Evolutionary conservation across 768 basidiomycete species (phyloP).

Genomic region (Tephrocybe sp.): DNA sequence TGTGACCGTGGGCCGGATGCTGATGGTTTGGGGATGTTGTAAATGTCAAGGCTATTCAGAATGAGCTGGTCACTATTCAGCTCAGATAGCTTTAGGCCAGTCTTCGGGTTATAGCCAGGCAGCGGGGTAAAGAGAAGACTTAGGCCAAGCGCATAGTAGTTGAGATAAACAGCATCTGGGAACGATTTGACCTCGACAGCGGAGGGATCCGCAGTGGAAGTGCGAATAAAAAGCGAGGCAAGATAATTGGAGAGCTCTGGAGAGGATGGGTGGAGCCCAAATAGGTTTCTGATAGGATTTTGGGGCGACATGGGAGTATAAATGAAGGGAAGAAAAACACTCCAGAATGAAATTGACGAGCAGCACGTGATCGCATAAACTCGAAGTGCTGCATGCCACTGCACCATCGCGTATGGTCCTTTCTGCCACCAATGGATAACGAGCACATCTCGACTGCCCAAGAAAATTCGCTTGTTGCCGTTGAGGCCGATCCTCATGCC

Average conservation of each 20-base stretch:
- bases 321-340: neutral
- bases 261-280: conserved; percentile 55
- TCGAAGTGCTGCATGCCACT: too few relatives aligned
- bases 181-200: conserved; percentile 77
- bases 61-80: conserved; percentile 49
- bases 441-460: conserved; percentile 17
- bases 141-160: conserved; percentile 76
- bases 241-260: conserved; percentile 43
- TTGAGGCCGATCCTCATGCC: conserved; percentile 12
- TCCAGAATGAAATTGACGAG: neutral
- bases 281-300: conserved; percentile 31
- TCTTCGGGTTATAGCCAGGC: conserved; percentile 59
- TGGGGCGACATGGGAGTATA: conserved; percentile 2
- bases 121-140: conserved; percentile 76
- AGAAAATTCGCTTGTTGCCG: neutral
- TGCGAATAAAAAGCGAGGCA: conserved; percentile 27
- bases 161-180: conserved; percentile 84
- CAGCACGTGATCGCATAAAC: conserved; percentile 4
- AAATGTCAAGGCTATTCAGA: conserved; percentile 80
- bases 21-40: conserved; percentile 53
- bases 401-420: conserved; percentile 7
- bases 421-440: conserved; percentile 16
- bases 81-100: conserved; percentile 42
- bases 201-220: conserved; percentile 17
- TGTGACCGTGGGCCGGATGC: conserved; percentile 27